Base-by-base conservation (phyloP, 1,284 basidiomycete species). In the Puccinia horiana region DNA sequence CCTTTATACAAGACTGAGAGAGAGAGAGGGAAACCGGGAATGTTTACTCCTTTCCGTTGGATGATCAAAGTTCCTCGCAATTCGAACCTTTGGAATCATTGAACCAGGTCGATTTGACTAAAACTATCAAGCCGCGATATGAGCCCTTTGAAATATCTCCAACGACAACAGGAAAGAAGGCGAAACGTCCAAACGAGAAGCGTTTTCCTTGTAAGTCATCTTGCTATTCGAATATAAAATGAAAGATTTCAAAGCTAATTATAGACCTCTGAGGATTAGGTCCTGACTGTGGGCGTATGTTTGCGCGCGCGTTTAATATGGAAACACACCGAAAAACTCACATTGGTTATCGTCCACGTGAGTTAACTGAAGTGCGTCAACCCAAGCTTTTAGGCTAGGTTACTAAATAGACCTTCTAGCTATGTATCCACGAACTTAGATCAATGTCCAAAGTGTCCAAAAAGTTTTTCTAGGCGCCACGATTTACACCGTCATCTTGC, bases 251-350 rank as follows among this genome's bases (percentile, higher is more conserved):
- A 9, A n/a, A 29, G 42, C 32, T 54, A 26, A 74, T 20, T 49
- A 4, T n/a, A n/a, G n/a, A 14, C 44, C 5, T 49, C 29, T 29
- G 52, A 47, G 35, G 56, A 14, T 37, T 29, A 82, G 81, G 81
- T 70, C 81, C 81, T 35, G 81, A 82, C 42, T 82, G 81, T 26
- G 81, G 81, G 14, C 72, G 81, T 23, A 82, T 76, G 74, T 82
- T 82, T 49, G 81, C 81, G 14, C 72, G 81, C 58, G 81, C 81
- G 14, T 82, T 82, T 29, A 82, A 82, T 35, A 82, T 82, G 81
- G 81, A 82, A 70, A 82, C 81, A n/a, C 81, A 82, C 44, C 61
- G 81, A 20, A 82, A 82, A 67, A 82, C 81, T 44, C 81, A 82
- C 67, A 56, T 82, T 54, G 81, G 81, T 63, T 76, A 82, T 47